A percentile compares a stretch with the other conserved stretches of the same genome.
These are phyloP conservation scores for Golubevia pallescens DNA, from an alignment of 1,284 basidiomycete genomes.

Conservation along the genomic window DNA sequence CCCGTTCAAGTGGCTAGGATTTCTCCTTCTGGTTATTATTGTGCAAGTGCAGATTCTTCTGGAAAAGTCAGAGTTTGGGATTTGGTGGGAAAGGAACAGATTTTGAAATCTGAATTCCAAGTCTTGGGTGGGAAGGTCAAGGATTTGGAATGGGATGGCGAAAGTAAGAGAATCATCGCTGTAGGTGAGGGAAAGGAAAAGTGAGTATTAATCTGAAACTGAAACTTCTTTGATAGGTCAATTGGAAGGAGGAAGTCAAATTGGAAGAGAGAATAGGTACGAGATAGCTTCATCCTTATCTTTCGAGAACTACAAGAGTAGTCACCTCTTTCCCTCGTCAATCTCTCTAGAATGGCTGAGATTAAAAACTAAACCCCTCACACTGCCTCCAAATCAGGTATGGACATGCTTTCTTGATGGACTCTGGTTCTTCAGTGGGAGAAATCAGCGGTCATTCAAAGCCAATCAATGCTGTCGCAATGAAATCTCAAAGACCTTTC, in stretches of 20 bases:
- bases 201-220: constrained; percentile 68
- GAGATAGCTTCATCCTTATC: too few relatives aligned
- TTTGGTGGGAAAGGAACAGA: constrained; percentile 82
- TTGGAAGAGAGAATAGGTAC: not conserved
- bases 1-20: constrained; percentile 87
- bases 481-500: constrained; percentile 87
- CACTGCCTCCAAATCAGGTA: too few relatives aligned
- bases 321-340: too few relatives aligned
- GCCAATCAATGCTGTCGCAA: constrained; percentile 89
- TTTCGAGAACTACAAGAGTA: too few relatives aligned
- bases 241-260: not conserved
- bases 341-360: too few relatives aligned
- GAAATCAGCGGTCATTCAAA: constrained; percentile 93
- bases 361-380: too few relatives aligned
- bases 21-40: constrained; percentile 93
- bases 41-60: constrained; percentile 74
- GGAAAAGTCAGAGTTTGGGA: constrained; percentile 83
- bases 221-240: not conserved
- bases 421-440: constrained; percentile 82
- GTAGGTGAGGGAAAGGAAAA: constrained; percentile 94
- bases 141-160: constrained; percentile 94
- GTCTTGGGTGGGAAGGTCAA: constrained; percentile 84
- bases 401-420: constrained; percentile 64
- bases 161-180: constrained; percentile 86
- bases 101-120: constrained; percentile 72